Evolutionary conservation across 2,329 filamentous ascomycete genomes (phyloP), one percentile per base, ranked within the genome.

Genomic region (Lasiodiplodia sp.): DNA sequence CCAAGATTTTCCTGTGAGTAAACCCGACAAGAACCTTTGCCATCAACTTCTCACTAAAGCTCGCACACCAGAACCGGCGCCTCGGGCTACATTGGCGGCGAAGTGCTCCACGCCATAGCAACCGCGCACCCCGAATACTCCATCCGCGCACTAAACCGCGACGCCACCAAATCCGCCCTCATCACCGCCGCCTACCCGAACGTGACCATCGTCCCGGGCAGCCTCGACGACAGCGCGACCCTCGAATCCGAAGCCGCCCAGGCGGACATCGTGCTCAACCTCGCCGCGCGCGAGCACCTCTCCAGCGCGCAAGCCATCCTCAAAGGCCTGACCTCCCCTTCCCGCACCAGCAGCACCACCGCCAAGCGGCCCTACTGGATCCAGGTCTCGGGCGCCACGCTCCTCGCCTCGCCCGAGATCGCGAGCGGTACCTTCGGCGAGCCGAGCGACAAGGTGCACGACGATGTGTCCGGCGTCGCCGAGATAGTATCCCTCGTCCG

Each of bases 401-500:
- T 88, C 16, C 78, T 89, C 8, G 79, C 79, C 28, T 85, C 81
- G 75, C 79, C 81, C 34, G 47, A 64, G 25, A 53, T 64, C 25
- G 28, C 28, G 18, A 25, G 21, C 60, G 37, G 38, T 2, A 82
- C 77, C 0, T 84, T 80, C 14, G 87, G 87, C 18, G 78, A 84
- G 63, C 74, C 72, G 0, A 77, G 80, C 0, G 82, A 85, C 44
- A 84, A 83, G 68, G 77, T 82, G 2, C 91, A 89, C 78, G 80
- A 89, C 73, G 90, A 92, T 71, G 82, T 87, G 72, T 81, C 86
- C 10, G 85, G 85, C 62, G 83, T 91, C 44, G 79, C 82, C 11
- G 84, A 86, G 55, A 80, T 91, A 44, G 80, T 86, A 1, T 82
- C 74, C 10, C 74, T 91, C 0, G 88, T 88, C 0, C 86, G 88